A percentile compares a stretch with the other conserved stretches of the same genome.
Evolutionary conservation across 805 yeast species (phyloP).

Genomic region (Sungouiella thailandica): DNA sequence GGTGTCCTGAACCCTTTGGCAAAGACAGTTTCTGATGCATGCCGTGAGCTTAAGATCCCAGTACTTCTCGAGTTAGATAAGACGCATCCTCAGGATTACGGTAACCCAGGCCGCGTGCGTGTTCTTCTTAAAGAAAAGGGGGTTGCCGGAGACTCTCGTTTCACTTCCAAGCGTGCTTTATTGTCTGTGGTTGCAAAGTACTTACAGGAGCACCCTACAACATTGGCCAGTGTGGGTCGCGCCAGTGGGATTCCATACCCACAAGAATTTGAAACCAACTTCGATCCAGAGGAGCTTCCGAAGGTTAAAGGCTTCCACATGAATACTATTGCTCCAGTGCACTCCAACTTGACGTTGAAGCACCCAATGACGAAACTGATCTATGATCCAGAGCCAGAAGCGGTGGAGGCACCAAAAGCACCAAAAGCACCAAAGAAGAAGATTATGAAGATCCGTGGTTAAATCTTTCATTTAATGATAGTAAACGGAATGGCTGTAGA

Average conservation of each 20-base stretch:
- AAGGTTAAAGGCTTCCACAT: conserved; percentile 80
- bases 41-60: conserved; percentile 34
- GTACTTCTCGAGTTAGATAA: conserved; percentile 71
- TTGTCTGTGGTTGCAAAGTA: conserved; percentile 56
- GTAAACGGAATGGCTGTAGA: too few relatives aligned
- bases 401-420: conserved; percentile 29
- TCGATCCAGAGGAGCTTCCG: conserved; percentile 59
- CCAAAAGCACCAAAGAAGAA: conserved; percentile 51
- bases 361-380: conserved; percentile 76
- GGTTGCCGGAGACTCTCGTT: conserved; percentile 39
- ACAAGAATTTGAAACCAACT: conserved; percentile 47
- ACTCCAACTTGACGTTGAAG: conserved; percentile 72
- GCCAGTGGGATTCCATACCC: conserved; percentile 58
- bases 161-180: conserved; percentile 55
- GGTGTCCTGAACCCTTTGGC: conserved; percentile 90
- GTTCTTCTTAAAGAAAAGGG: conserved; percentile 51
- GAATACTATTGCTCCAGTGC: conserved; percentile 86
- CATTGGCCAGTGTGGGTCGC: conserved; percentile 47
- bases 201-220: conserved; percentile 64
- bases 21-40: conserved; percentile 73
- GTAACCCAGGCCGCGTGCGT: conserved; percentile 95
- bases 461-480: conserved; percentile 2
- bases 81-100: conserved; percentile 93
- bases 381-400: conserved; percentile 49
- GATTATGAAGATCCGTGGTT: conserved; percentile 58